phyloP scores from a whole-genome alignment of 1,284 basidiomycete genomes.

The Omphalotus olearius region DNA sequence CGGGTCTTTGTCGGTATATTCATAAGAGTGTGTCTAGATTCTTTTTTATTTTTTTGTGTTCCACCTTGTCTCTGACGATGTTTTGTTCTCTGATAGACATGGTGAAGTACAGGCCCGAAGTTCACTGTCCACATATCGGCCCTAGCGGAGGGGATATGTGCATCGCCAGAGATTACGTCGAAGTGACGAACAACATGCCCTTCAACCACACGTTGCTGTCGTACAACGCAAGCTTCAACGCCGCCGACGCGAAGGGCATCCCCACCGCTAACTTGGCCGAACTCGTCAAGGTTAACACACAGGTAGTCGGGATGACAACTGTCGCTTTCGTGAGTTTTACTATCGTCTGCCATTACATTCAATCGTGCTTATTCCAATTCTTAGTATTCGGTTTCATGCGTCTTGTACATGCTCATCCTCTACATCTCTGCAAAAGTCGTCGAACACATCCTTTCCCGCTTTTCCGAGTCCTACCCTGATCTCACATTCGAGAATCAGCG shows the following conservation, averaged over 20 bases:
- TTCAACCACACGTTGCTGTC: conserved; percentile 4
- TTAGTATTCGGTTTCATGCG: conserved; percentile 6
- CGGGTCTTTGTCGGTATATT: background rate
- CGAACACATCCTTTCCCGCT: conserved; percentile 2
- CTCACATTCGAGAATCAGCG: conserved; percentile 7
- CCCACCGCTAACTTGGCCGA: background rate
- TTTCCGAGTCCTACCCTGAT: background rate
- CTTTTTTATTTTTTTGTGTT: background rate
- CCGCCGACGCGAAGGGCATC: background rate
- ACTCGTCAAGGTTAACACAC: conserved; percentile 6
- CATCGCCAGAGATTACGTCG: background rate
- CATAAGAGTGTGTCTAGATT: background rate
- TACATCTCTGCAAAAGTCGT: conserved; percentile 2
- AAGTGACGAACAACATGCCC: background rate
- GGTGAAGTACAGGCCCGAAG: conserved; percentile 5
- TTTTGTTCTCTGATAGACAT: conserved; percentile 2
- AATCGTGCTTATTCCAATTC: no score
- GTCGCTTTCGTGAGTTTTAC: conserved; percentile 7
- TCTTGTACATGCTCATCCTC: conserved; percentile 11
- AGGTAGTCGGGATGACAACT: conserved; percentile 8
- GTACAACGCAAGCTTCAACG: conserved; percentile 3
- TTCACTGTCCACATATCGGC: conserved; percentile 9
- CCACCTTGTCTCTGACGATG: background rate
- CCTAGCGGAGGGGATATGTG: conserved; percentile 10
- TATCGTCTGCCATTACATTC: background rate